phyloP scores from a whole-genome alignment of 495 filamentous ascomycete genomes.

The Hypoxylon lienhwacheense region DNA sequence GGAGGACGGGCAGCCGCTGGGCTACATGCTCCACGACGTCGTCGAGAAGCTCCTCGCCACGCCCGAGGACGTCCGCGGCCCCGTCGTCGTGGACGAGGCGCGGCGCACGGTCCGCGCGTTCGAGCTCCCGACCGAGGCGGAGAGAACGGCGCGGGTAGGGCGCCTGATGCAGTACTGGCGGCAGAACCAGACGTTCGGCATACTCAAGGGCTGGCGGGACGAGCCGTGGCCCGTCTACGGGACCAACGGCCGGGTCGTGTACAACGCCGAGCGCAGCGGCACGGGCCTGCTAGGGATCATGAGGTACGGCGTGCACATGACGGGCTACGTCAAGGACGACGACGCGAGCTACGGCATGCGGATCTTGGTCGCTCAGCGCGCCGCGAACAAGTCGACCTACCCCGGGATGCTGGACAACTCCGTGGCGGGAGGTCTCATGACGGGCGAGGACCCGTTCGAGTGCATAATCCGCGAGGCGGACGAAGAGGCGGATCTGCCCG shows the following conservation, averaged over 20 bases:
- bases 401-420: conserved; percentile 90
- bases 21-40: conserved; percentile 63
- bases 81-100: conserved; percentile 56
- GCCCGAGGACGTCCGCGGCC: conserved; percentile 51
- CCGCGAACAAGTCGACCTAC: conserved; percentile 79
- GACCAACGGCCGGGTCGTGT: conserved; percentile 61
- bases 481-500: conserved; percentile 88
- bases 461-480: conserved; percentile 81
- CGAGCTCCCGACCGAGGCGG: conserved; percentile 50
- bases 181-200: conserved; percentile 62
- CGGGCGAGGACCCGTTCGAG: conserved; percentile 73
- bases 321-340: conserved; percentile 62
- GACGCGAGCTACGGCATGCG: conserved; percentile 60
- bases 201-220: conserved; percentile 82
- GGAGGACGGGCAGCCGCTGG: conserved; percentile 56
- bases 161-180: conserved; percentile 65
- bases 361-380: conserved; percentile 82
- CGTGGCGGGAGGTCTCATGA: conserved; percentile 86
- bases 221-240: conserved; percentile 87
- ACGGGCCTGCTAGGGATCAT: conserved; percentile 81
- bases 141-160: conserved; percentile 62
- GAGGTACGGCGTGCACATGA: conserved; percentile 91
- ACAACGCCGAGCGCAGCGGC: conserved; percentile 78
- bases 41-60: conserved; percentile 55
- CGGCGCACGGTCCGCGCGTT: conserved; percentile 55